These are phyloP conservation scores for Penicillium cosmopolitanum DNA, from an alignment of 495 filamentous ascomycete genomes.

Conservation along the genomic window DNA sequence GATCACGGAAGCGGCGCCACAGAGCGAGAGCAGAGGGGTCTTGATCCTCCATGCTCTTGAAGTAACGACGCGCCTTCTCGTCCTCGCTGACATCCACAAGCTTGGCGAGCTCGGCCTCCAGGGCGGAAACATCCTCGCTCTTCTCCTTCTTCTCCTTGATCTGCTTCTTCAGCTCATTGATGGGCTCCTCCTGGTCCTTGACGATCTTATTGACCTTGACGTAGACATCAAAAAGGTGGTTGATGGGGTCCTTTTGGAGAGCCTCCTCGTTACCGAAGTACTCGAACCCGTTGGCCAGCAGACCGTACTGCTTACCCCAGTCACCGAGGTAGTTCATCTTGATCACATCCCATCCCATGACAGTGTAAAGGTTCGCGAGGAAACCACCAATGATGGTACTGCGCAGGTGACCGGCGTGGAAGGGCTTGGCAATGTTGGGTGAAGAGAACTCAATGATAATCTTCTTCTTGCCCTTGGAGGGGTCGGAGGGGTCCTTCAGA, in stretches of 20 bases:
- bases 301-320: conserved; percentile 77
- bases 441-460: conserved; percentile 74
- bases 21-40: conserved; percentile 74
- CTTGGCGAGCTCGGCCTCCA: conserved; percentile 54
- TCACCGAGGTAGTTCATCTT: conserved; percentile 79
- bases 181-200: conserved; percentile 55
- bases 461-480: conserved; percentile 71
- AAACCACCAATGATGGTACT: conserved; percentile 80
- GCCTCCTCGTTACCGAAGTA: conserved; percentile 65
- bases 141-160: conserved; percentile 57
- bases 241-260: conserved; percentile 64
- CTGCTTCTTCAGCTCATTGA: conserved; percentile 58
- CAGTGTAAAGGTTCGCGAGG: conserved; percentile 67
- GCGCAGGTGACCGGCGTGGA: conserved; percentile 72
- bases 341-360: conserved; percentile 72
- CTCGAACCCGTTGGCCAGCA: conserved; percentile 69
- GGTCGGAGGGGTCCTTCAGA: conserved; percentile 67
- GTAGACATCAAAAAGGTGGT: conserved; percentile 72
- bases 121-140: conserved; percentile 45
- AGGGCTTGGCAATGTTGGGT: conserved; percentile 77
- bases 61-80: conserved; percentile 74
- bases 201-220: conserved; percentile 63
- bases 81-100: conserved; percentile 62
- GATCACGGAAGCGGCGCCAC: conserved; percentile 87
- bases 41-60: conserved; percentile 88